Percentiles rank a stretch among this genome's conserved stretches.
phyloP scores from a whole-genome alignment of 805 yeast genomes.

The Candida dajiaensis region DNA sequence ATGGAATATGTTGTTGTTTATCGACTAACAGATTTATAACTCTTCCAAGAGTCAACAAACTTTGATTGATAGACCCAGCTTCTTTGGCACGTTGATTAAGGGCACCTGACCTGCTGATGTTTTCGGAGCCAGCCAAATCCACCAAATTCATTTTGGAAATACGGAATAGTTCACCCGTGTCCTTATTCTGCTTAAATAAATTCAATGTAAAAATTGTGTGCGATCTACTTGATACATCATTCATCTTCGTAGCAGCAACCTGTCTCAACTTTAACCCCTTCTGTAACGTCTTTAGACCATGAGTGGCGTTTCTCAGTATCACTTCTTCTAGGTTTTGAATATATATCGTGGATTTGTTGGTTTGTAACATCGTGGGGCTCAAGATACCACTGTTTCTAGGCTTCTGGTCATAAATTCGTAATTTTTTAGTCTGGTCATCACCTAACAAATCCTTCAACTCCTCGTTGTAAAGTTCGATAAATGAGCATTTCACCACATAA shows the following conservation, averaged over 20 bases:
- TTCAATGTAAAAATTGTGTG: slow-evolving; percentile 71
- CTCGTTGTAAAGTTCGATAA: slow-evolving; percentile 83
- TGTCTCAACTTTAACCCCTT: slow-evolving; percentile 55
- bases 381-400: slow-evolving; percentile 1
- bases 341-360: slow-evolving; percentile 30
- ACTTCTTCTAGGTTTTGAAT: slow-evolving; percentile 65
- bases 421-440: slow-evolving; percentile 36
- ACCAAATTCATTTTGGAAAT: slow-evolving; percentile 78
- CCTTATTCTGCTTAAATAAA: slow-evolving; percentile 41
- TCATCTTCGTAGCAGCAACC: slow-evolving; percentile 70
- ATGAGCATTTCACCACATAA: slow-evolving; percentile 68
- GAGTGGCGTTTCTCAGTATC: slow-evolving; percentile 44
- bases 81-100: slow-evolving; percentile 81
- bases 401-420: slow-evolving; percentile 45
- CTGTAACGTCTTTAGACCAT: slow-evolving; percentile 50
- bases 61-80: slow-evolving; percentile 89
- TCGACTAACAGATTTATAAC: slow-evolving; percentile 76
- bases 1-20: slow-evolving; percentile 68
- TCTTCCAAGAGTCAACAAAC: slow-evolving; percentile 79
- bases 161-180: slow-evolving; percentile 40
- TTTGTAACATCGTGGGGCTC: neutral
- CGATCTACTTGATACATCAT: slow-evolving; percentile 67
- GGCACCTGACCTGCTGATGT: slow-evolving; percentile 84
- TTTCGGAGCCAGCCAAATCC: slow-evolving; percentile 94
- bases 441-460: slow-evolving; percentile 69